Evolutionary conservation across 2,329 filamentous ascomycete genomes (phyloP).

Genomic region (Xylaria hypoxylon): DNA sequence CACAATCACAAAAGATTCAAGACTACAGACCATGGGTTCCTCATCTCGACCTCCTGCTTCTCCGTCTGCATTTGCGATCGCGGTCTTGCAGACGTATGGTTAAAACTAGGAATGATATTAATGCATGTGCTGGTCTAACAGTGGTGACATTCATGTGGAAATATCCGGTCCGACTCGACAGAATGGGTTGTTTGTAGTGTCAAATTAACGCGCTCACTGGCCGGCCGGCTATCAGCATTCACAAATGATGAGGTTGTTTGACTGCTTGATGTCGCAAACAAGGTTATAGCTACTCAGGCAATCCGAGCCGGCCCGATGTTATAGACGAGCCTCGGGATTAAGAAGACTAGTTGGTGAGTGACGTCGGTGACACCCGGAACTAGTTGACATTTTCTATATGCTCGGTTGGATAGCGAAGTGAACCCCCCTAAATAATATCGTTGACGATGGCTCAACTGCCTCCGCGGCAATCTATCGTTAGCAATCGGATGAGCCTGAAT

Average conservation of each 20-base stretch:
- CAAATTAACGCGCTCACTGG: slow-evolving; percentile 2
- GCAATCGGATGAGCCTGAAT: slow-evolving; percentile 21
- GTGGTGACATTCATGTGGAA: slow-evolving; percentile 1
- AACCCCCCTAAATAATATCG: slow-evolving; percentile 32
- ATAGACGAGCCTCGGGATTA: slow-evolving; percentile 30
- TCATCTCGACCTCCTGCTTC: neutral
- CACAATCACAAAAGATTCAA: slow-evolving; percentile 40
- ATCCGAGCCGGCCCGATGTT: slow-evolving; percentile 33
- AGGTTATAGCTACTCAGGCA: slow-evolving; percentile 11
- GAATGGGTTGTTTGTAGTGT: slow-evolving; percentile 16
- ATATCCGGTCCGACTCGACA: slow-evolving; percentile 3
- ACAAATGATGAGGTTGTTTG: slow-evolving; percentile 6
- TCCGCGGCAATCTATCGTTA: slow-evolving; percentile 8
- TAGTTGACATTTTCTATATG: slow-evolving; percentile 10
- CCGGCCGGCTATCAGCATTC: neutral
- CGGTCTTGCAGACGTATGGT: neutral
- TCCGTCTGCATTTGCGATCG: slow-evolving; percentile 8
- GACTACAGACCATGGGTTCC: slow-evolving; percentile 27
- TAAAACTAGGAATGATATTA: slow-evolving; percentile 5
- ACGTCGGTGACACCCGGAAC: slow-evolving; percentile 24
- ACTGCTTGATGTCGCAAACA: slow-evolving; percentile 29
- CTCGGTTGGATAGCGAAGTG: slow-evolving; percentile 12
- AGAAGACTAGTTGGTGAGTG: slow-evolving; percentile 12
- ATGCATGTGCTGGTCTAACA: slow-evolving; percentile 1
- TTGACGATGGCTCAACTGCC: slow-evolving; percentile 7